Evolutionary conservation across 139 green algal genomes (phyloP).

Genomic region (Chlorella sp.): DNA sequence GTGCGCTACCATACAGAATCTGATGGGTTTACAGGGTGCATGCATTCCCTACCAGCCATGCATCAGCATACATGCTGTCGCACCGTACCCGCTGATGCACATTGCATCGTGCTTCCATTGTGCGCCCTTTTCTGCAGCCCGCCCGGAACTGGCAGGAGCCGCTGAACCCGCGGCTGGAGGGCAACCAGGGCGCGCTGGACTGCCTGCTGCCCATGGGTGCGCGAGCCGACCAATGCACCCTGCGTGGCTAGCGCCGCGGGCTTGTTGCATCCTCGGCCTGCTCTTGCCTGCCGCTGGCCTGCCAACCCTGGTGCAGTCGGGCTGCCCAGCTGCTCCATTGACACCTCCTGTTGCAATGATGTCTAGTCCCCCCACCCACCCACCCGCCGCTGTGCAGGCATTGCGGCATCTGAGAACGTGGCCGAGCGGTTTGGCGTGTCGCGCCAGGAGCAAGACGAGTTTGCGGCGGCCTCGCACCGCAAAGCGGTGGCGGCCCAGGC

Average conservation of each 20-base stretch:
- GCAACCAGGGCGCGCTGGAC: conserved; percentile 71
- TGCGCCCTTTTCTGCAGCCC: too few relatives aligned
- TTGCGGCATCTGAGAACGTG: conserved; percentile 98
- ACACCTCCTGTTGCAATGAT: too few relatives aligned
- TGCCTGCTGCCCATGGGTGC: conserved; percentile 97
- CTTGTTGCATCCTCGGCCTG: too few relatives aligned
- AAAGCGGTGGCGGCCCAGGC: conserved; percentile 83
- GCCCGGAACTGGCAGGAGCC: conserved; percentile 83
- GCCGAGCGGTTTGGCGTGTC: conserved; percentile 86
- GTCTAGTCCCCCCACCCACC: neutral
- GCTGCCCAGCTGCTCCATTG: too few relatives aligned
- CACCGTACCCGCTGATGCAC: too few relatives aligned
- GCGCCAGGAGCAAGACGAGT: conserved; percentile 58
- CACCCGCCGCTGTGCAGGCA: conserved; percentile 43
- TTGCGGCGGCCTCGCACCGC: conserved; percentile 80
- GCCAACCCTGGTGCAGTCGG: neutral
- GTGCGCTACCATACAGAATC: conserved; percentile 30
- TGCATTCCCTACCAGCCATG: too few relatives aligned
- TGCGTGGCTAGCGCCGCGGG: too few relatives aligned
- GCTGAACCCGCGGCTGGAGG: conserved; percentile 86
- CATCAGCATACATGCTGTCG: too few relatives aligned
- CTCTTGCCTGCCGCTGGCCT: neutral
- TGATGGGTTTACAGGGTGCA: too few relatives aligned
- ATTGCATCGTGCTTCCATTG: too few relatives aligned
- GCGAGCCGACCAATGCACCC: neutral